phyloP scores from a whole-genome alignment of 257 asterid species.

The Primulina huaijiensis region DNA sequence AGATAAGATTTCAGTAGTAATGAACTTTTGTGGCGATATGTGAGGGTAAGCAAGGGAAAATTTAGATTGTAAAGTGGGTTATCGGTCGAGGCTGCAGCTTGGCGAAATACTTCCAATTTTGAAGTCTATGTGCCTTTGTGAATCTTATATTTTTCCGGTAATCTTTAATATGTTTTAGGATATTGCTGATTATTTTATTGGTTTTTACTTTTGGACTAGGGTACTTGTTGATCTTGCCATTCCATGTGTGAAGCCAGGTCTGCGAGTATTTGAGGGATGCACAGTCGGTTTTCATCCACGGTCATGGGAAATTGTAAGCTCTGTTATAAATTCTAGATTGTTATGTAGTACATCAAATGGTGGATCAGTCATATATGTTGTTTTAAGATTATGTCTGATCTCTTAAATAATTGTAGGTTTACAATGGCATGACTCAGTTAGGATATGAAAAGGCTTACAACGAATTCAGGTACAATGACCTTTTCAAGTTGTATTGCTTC shows the following conservation, averaged over 20 bases:
- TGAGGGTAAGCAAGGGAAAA: conserved; percentile 11
- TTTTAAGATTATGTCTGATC: conserved; percentile 4
- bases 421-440: conserved; percentile 87
- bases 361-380: conserved; percentile 19
- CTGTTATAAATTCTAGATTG: conserved; percentile 23
- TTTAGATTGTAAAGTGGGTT: conserved; percentile 4
- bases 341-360: conserved; percentile 18
- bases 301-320: conserved; percentile 80
- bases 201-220: conserved; percentile 44
- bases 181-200: conserved; percentile 22
- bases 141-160: conserved; percentile 4
- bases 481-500: neutral
- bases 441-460: conserved; percentile 77
- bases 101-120: neutral
- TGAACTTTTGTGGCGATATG: conserved; percentile 13
- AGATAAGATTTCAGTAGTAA: neutral
- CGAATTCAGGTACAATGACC: conserved; percentile 64
- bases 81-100: neutral
- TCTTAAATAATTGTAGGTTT: conserved; percentile 52
- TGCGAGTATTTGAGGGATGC: conserved; percentile 85
- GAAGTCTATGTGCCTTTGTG: neutral
- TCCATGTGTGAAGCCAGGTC: conserved; percentile 78
- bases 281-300: conserved; percentile 96
- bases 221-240: conserved; percentile 83
- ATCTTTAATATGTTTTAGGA: neutral